Conservation (phyloP, 495 filamentous ascomycete species). For the Aspergillus campestris region DNA sequence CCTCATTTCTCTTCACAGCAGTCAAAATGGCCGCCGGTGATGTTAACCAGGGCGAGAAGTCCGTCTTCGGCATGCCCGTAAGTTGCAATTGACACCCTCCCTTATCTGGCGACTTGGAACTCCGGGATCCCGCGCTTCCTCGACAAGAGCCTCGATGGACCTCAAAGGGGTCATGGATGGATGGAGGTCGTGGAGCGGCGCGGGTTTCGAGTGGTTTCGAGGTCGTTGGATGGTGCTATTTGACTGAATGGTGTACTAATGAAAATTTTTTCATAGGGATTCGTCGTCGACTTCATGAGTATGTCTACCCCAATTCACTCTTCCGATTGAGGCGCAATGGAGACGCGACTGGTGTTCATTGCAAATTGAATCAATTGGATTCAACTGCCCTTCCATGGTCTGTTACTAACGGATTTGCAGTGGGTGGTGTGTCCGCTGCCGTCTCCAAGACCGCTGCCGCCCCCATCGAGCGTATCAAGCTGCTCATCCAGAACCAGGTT, state of each 20-base stretch:
- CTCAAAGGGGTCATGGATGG: neutral
- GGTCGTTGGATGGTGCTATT: neutral
- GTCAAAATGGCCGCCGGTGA: constrained; percentile 45
- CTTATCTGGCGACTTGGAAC: constrained; percentile 4
- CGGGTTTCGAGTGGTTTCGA: neutral
- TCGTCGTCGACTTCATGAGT: constrained; percentile 96
- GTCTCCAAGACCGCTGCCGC: constrained; percentile 99
- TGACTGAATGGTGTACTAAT: constrained; percentile 21
- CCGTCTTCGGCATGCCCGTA: constrained; percentile 81
- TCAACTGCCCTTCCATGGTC: neutral
- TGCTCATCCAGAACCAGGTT: constrained; percentile 99
- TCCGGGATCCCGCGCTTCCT: constrained; percentile 3
- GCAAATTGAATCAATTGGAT: neutral
- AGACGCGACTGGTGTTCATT: constrained; percentile 3
- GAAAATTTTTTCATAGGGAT: constrained; percentile 38
- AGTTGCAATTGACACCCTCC: constrained; percentile 15
- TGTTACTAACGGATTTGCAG: constrained; percentile 41
- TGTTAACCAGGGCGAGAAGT: constrained; percentile 55
- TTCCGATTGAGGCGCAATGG: constrained; percentile 2
- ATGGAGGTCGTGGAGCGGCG: neutral
- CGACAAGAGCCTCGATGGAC: neutral
- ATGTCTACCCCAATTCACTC: constrained; percentile 41
- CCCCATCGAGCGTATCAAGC: constrained; percentile 99
- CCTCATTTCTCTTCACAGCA: constrained; percentile 32
- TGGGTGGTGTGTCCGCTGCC: constrained; percentile 99